Conservation (phyloP, 148 eudicot species). For the Agrostemma githago region DNA sequence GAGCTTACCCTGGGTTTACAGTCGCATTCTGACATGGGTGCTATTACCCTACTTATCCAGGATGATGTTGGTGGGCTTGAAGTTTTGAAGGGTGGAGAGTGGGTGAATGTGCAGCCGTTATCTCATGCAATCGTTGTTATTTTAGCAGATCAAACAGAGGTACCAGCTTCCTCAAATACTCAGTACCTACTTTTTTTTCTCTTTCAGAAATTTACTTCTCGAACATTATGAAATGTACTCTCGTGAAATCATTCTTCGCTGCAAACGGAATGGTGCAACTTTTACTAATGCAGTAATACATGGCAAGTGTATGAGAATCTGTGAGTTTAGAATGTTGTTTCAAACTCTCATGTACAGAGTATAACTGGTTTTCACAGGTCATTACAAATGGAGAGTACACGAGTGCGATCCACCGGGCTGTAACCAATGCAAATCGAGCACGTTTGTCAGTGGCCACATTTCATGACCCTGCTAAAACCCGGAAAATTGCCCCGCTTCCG, state of each 20-base stretch:
- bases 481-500: constrained; percentile 49
- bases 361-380: constrained; percentile 38
- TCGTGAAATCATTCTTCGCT: not conserved
- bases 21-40: constrained; percentile 83
- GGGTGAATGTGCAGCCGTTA: constrained; percentile 70
- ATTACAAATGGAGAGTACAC: constrained; percentile 85
- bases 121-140: constrained; percentile 74
- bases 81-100: constrained; percentile 71
- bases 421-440: constrained; percentile 60
- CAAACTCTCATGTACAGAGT: not conserved
- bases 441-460: constrained; percentile 91
- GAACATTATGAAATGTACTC: not conserved
- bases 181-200: not conserved
- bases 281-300: not conserved
- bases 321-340: constrained; percentile 1
- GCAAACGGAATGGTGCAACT: not conserved
- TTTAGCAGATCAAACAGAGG: constrained; percentile 96
- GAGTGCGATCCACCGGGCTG: constrained; percentile 75
- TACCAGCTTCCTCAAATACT: constrained; percentile 21
- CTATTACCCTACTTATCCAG: constrained; percentile 79
- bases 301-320: too few relatives aligned
- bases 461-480: constrained; percentile 84
- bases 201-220: not conserved
- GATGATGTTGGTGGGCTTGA: constrained; percentile 90
- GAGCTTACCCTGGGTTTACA: constrained; percentile 91